A percentile compares a stretch with the other conserved stretches of the same genome.
Evolutionary conservation across 352 stramenopile genomes (phyloP).

Genomic region (Pythium pyrilobum): DNA sequence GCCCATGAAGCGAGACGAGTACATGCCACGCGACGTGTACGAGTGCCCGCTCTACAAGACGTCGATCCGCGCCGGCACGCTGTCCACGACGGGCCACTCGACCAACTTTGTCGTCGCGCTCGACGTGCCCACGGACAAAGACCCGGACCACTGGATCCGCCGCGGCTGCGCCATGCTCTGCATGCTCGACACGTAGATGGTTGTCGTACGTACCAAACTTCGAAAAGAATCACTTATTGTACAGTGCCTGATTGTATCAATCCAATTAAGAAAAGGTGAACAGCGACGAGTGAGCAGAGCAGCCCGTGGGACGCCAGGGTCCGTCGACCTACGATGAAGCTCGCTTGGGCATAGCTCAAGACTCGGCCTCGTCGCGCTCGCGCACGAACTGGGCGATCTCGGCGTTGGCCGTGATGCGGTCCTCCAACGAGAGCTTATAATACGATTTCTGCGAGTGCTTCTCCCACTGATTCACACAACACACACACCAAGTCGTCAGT

Average conservation of each 20-base stretch:
- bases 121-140: constrained; percentile 79
- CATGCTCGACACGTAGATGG: constrained; percentile 88
- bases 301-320: too few relatives aligned
- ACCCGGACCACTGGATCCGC: constrained; percentile 90
- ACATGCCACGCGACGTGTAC: constrained; percentile 76
- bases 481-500: not conserved
- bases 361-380: constrained; percentile 5
- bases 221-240: too few relatives aligned
- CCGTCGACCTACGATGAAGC: not conserved
- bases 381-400: constrained; percentile 60
- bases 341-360: not conserved
- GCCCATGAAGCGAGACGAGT: constrained; percentile 68
- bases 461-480: constrained; percentile 49
- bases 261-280: too few relatives aligned
- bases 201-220: too few relatives aligned
- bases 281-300: not conserved
- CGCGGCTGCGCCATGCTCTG: constrained; percentile 92
- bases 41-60: constrained; percentile 94
- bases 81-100: constrained; percentile 91
- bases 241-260: too few relatives aligned
- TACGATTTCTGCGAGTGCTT: constrained; percentile 57
- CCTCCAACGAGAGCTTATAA: constrained; percentile 57
- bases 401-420: constrained; percentile 52
- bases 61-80: constrained; percentile 84
- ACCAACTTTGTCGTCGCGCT: constrained; percentile 92